Evolutionary conservation across 805 yeast genomes (phyloP), one percentile per base, ranked within the genome.

Genomic region (Ascoidea asiatica): DNA sequence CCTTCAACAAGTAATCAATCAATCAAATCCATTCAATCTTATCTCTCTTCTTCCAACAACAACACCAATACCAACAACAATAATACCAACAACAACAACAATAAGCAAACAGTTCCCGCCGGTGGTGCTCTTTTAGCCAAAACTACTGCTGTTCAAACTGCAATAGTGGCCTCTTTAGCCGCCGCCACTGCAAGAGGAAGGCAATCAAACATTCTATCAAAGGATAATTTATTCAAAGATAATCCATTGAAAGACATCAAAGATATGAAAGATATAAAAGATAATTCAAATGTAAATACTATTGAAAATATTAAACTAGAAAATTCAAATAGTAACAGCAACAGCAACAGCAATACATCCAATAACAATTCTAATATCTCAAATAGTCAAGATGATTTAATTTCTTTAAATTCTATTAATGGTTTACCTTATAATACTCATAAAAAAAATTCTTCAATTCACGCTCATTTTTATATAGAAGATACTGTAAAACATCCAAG

Each of bases 391-490:
- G n/a, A n/a, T n/a, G n/a, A n/a, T n/a, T n/a, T n/a, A n/a, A n/a
- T n/a, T n/a, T n/a, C n/a, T n/a, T n/a, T n/a, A n/a, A n/a, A n/a
- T n/a, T n/a, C n/a, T n/a, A n/a, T n/a, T n/a, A n/a, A n/a, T n/a
- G n/a, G n/a, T n/a, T n/a, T n/a, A n/a, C n/a, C n/a, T n/a, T n/a
- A n/a, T n/a, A n/a, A n/a, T n/a, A n/a, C n/a, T 33, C 46, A 74
- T 54, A 73, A 73, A 52, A 72, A 76, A 57, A 56, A 72, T 19
- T 70, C 82, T 17, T 72, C 84, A 1, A 79, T 80, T 49, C 95
- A 84, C 61, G 88, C 92, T 0, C 95, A 83, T 60, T 84, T 84
- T 56, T 73, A 71, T 51, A 78, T 77, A 7, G 83, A 79, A 48
- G 89, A 82, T 46, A 68, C 81, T 1, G 56, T 76, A n/a, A 79